Percentiles rank a stretch among this genome's conserved stretches.
phyloP scores from a whole-genome alignment of 169 alveolate species.

The Plasmodium blacklocki region DNA sequence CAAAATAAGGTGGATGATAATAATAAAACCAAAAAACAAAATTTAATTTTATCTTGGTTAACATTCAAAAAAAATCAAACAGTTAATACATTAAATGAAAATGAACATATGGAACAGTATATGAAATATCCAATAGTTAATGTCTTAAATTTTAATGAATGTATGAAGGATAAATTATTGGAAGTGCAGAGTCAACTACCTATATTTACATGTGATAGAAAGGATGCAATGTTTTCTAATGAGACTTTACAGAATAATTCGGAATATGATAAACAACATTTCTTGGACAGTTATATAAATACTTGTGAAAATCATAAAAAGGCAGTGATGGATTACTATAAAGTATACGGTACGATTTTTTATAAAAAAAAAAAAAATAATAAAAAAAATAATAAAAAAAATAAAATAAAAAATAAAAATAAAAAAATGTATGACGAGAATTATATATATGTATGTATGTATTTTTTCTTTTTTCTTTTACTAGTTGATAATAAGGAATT shows the following conservation, averaged over 20 bases:
- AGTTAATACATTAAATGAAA: constrained; percentile 18
- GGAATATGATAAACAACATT: constrained; percentile 26
- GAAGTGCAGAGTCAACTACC: constrained; percentile 61
- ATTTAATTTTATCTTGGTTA: constrained; percentile 60
- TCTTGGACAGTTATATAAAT: constrained; percentile 23
- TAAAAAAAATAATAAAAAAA: too few species aligned
- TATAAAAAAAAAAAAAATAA: too few species aligned
- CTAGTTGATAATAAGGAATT: constrained; percentile 61
- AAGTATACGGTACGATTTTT: constrained; percentile 38
- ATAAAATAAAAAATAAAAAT: too few species aligned
- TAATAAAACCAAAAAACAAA: constrained; percentile 58
- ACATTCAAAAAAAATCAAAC: constrained; percentile 42
- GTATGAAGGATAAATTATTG: constrained; percentile 15
- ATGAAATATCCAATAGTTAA: constrained; percentile 49
- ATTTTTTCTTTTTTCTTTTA: background rate
- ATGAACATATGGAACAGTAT: constrained; percentile 16
- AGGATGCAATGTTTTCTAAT: background rate
- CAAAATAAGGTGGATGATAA: constrained; percentile 63
- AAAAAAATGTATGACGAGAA: background rate
- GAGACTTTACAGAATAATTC: background rate
- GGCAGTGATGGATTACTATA: constrained; percentile 46
- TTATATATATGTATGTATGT: background rate
- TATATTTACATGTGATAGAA: constrained; percentile 16
- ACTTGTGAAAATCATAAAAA: constrained; percentile 58
- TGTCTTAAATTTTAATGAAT: constrained; percentile 32